These are phyloP conservation scores for Porogramme epimiltina DNA, from an alignment of 1,284 basidiomycete species.

Conservation along the genomic window DNA sequence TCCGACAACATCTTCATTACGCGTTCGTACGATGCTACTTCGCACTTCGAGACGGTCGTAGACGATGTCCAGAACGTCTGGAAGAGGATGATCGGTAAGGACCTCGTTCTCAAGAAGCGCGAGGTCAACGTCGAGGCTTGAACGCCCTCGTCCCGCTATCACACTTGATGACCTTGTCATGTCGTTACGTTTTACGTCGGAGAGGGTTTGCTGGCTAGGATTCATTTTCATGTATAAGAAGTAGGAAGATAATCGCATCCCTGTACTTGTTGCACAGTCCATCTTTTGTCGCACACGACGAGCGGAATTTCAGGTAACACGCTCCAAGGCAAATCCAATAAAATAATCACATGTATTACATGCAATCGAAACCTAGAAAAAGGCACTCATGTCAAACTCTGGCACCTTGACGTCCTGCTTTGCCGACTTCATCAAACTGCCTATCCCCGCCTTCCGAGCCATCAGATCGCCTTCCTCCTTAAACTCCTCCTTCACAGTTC, in stretches of 20 bases:
- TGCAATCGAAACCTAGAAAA: constrained; percentile 49
- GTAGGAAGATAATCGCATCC: constrained; percentile 21
- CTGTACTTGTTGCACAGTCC: constrained; percentile 21
- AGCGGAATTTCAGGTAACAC: too few species aligned
- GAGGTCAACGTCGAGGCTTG: constrained; percentile 70
- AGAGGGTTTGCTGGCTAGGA: constrained; percentile 14
- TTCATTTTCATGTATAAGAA: constrained; percentile 24
- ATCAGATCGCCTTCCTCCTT: constrained; percentile 58
- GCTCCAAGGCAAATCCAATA: too few species aligned
- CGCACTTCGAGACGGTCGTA: constrained; percentile 98
- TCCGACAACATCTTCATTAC: constrained; percentile 95
- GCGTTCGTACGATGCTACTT: constrained; percentile 97
- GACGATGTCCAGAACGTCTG: constrained; percentile 95
- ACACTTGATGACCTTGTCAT: constrained; percentile 5
- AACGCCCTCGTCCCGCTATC: constrained; percentile 16
- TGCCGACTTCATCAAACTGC: constrained; percentile 85
- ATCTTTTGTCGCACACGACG: constrained; percentile 3
- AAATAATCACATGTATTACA: too few species aligned
- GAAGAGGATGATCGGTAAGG: constrained; percentile 78
- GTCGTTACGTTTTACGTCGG: constrained; percentile 15
- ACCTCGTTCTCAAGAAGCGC: constrained; percentile 83
- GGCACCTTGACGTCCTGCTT: constrained; percentile 84
- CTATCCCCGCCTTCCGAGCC: constrained; percentile 73
- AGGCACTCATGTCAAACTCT: constrained; percentile 85
- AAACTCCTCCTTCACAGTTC: constrained; percentile 31